These are phyloP conservation scores for Mesostigma viride DNA, from an alignment of 139 green algal species.

Conservation along the genomic window DNA sequence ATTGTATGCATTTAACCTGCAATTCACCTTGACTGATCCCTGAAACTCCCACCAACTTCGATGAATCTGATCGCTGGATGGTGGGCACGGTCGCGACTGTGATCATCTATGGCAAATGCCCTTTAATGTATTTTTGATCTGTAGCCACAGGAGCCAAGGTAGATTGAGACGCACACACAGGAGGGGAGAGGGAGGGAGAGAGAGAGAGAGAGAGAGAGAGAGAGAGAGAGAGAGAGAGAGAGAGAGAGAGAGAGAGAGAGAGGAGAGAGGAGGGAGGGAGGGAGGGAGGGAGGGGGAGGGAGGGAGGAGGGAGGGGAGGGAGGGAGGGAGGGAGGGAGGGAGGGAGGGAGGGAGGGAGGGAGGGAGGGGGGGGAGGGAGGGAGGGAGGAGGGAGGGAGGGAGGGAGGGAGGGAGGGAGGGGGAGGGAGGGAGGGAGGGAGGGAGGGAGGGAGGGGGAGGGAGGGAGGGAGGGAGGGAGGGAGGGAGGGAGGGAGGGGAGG, in stretches of 20 bases:
- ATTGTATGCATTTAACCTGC: no score
- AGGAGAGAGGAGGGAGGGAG: neutral
- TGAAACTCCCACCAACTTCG: no score
- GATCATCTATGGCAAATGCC: no score
- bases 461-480: no score
- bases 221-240: neutral
- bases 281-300: neutral
- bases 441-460: no score
- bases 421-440: no score
- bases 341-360: neutral
- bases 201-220: neutral
- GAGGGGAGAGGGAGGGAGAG: neutral
- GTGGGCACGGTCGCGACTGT: no score
- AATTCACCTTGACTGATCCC: no score
- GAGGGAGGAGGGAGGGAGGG: neutral
- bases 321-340: neutral
- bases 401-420: neutral
- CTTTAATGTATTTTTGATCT: no score
- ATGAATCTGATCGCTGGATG: no score
- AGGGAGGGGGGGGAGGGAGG: neutral
- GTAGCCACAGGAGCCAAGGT: no score
- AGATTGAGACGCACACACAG: neutral
- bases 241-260: neutral
- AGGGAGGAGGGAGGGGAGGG: neutral
- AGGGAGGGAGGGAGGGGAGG: no score